Base-by-base conservation (phyloP, 225 moss, liverwort and hornwort genomes). In the Ulota crispa region DNA sequence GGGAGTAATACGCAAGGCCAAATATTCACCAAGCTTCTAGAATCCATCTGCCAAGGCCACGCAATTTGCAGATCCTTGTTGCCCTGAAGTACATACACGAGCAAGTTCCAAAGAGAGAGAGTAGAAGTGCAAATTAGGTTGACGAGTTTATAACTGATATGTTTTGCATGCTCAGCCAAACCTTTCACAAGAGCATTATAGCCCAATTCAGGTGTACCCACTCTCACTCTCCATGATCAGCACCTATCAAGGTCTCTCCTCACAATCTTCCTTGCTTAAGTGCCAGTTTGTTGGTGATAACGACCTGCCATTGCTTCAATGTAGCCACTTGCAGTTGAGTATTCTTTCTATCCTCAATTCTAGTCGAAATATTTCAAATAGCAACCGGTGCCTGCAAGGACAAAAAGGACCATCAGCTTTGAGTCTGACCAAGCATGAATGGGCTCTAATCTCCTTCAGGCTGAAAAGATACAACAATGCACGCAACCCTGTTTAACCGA, bases 101-200 rank as follows among this genome's bases (percentile, higher is more conserved):
- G 68, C 26, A 73, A 24, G 52, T 60, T 67, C 42, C 41, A 53
- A 30, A 56, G 75, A 55, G 75, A 55, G 75, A 45, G 37, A 34
- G 24, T 32, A 67, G 77, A 68, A 24, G 76, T 24, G 71, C 59
- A 41, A 69, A 76, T 24, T 50, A 64, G 70, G 64, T 28, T 41
- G 63, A 65, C 66, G 70, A 71, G 59, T 60, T 71, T 59, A 36
- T 41, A 57, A 71, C 34, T 61, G 75, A 45, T 68, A 62, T 18
- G 6, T 63, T 79, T 55, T 75, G 71, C 76, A 80, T 60, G 64
- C 80, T 80, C 70, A 52, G 80, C 72, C 80, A 32, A 76, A 76
- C 76, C 80, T 50, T 80, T 31, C 4, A 24, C 41, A 82, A 52
- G 32, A 42, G 31, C 67, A n/a, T 54, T 61, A 45, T 45, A 75